Conservation (phyloP, 768 basidiomycete species). For the Rhizopogon roseolus region DNA sequence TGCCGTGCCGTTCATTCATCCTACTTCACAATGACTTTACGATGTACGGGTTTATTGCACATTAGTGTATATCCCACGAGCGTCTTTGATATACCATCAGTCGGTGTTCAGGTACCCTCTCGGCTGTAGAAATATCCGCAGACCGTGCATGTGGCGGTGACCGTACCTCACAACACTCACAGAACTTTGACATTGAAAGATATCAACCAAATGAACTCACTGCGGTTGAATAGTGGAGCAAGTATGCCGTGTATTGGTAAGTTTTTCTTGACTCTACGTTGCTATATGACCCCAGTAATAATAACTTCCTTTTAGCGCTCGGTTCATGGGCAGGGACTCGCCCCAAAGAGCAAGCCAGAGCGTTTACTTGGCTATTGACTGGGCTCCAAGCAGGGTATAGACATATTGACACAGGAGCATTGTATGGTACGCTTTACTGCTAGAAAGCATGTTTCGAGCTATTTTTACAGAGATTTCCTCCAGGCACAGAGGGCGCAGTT, state of each 20-base stretch:
- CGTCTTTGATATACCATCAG: no score
- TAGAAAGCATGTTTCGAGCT: not conserved
- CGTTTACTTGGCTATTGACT: not conserved
- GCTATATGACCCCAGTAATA: not conserved
- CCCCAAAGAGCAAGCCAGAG: not conserved
- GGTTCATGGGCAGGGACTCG: not conserved
- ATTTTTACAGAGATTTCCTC: not conserved
- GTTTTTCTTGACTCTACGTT: constrained; percentile 18
- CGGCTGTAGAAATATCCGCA: no score
- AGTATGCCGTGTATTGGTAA: constrained; percentile 21
- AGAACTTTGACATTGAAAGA: not conserved
- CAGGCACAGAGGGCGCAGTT: constrained; percentile 37
- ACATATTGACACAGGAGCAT: constrained; percentile 37
- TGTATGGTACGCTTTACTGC: constrained; percentile 22
- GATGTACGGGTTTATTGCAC: no score
- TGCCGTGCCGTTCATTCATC: no score
- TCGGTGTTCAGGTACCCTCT: no score
- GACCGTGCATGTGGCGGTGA: no score
- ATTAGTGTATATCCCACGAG: no score
- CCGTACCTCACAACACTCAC: no score
- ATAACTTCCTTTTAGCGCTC: not conserved
- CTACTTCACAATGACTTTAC: no score
- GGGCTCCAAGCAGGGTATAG: constrained; percentile 32
- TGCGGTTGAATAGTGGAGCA: constrained; percentile 21
- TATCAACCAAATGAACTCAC: not conserved